These are phyloP conservation scores for Lactarius quietus DNA, from an alignment of 768 basidiomycete genomes.

Conservation along the genomic window DNA sequence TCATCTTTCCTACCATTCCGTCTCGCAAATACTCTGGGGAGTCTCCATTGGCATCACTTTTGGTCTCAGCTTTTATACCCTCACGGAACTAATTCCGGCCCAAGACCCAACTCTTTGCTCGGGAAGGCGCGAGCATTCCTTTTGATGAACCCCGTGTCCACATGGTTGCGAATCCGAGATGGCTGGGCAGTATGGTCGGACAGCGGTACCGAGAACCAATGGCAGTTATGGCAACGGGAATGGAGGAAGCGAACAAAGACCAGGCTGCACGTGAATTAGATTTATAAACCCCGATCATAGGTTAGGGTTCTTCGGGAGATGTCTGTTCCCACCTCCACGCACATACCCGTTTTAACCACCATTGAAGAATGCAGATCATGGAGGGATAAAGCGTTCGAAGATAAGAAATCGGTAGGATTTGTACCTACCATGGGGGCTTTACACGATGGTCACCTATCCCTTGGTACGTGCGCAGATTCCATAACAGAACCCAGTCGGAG, in stretches of 20 bases:
- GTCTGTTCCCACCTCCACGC: slow-evolving; percentile 17
- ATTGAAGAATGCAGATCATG: slow-evolving; percentile 66
- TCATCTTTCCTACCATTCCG: slow-evolving; percentile 68
- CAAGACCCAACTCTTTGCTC: slow-evolving; percentile 49
- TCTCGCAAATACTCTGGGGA: slow-evolving; percentile 74
- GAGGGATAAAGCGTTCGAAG: slow-evolving; percentile 59
- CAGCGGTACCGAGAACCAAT: slow-evolving; percentile 71
- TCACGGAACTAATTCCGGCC: slow-evolving; percentile 57
- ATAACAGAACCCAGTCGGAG: slow-evolving; percentile 7
- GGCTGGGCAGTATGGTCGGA: slow-evolving; percentile 82
- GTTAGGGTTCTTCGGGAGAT: slow-evolving; percentile 1
- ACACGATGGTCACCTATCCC: slow-evolving; percentile 87
- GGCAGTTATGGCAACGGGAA: slow-evolving; percentile 58
- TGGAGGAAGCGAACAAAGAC: slow-evolving; percentile 45
- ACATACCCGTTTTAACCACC: slow-evolving; percentile 52
- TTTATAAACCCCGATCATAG: not conserved
- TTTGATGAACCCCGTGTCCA: slow-evolving; percentile 53
- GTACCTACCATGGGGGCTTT: slow-evolving; percentile 99
- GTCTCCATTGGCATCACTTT: slow-evolving; percentile 55
- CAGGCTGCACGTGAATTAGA: slow-evolving; percentile 9
- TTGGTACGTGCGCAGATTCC: slow-evolving; percentile 54
- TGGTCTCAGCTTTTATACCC: slow-evolving; percentile 51
- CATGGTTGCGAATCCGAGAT: slow-evolving; percentile 71
- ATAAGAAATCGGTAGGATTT: slow-evolving; percentile 73
- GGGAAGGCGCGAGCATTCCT: slow-evolving; percentile 48